phyloP scores from a whole-genome alignment of 805 yeast species.

The Metschnikowia drakensbergensis region DNA sequence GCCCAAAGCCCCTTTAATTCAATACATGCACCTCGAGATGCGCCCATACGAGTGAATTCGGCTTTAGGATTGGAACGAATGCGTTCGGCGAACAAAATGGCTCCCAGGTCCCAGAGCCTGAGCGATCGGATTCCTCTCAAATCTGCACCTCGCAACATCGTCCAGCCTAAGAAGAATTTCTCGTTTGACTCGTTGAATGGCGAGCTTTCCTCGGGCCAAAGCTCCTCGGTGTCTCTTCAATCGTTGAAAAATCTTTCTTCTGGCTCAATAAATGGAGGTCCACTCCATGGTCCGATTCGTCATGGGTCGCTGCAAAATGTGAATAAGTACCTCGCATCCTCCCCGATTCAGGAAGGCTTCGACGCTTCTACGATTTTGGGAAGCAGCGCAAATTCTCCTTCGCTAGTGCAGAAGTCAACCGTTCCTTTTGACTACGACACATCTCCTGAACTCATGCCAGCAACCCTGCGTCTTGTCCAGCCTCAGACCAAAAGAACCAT shows the following conservation, averaged over 20 bases:
- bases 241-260: constrained; percentile 3
- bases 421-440: background rate
- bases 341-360: constrained; percentile 6
- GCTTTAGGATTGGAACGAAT: constrained; percentile 17
- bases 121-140: constrained; percentile 9
- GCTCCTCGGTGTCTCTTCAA: constrained; percentile 9
- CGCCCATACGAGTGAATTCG: constrained; percentile 17
- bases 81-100: constrained; percentile 9
- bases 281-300: background rate
- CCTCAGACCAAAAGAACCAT: constrained; percentile 1
- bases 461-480: constrained; percentile 7
- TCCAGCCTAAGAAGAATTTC: constrained; percentile 16
- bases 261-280: background rate
- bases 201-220: constrained; percentile 12
- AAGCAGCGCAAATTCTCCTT: background rate
- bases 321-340: constrained; percentile 1
- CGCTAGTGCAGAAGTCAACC: background rate
- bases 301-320: background rate
- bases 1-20: constrained; percentile 1
- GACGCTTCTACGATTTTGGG: constrained; percentile 5
- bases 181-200: constrained; percentile 16
- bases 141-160: constrained; percentile 11
- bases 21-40: constrained; percentile 6
- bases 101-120: constrained; percentile 9
- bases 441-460: constrained; percentile 4